Evolutionary conservation across 805 yeast genomes (phyloP), one percentile per base, ranked within the genome.

Genomic region (Candida oleophila): DNA sequence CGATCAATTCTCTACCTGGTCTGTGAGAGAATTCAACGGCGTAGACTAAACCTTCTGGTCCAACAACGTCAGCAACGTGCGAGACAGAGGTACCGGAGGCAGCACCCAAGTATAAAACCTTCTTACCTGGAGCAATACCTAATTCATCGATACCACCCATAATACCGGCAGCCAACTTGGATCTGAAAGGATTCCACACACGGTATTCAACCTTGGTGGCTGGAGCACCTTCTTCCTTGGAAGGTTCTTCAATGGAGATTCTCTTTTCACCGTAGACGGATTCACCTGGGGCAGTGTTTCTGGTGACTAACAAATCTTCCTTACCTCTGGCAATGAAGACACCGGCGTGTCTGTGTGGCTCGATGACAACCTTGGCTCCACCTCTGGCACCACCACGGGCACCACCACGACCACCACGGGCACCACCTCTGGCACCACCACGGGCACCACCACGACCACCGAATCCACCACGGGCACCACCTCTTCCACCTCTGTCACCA

Each of bases 171-270:
- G 99, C 99, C 77, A 94, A 80, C 82, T 94, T 94, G 50, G 98
- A 92, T 85, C 99, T 87, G 87, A 94, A 94, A 54, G 99, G 99
- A 77, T 94, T 94, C 99, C 99, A 94, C 59, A 94, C 99, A 82
- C 99, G 91, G 85, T 94, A 94, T 79, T 94, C 99, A 52, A 84
- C 81, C 80, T 94, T 94, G 65, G 97, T 90, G 56, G 94, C 83
- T 57, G 94, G 88, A 49, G 84, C 88, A 65, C 86, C 87, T 64
- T 87, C 96, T 66, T 87, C 96, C 62, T 77, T 82, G 48, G 92
- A 81, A 56, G 97, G 96, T 68, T 88, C 97, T 70, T 94, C 99
- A 52, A 94, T 80, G 49, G 95, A 73, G 54, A 94, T 80, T 78
- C 98, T 84, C 83, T 94, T 94, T 78, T 94, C 99, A 65, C 98